A percentile compares a stretch with the other conserved stretches of the same genome.
Evolutionary conservation across 108 stramenopile genomes (phyloP).

Genomic region (Fragilariopsis cylindrus): DNA sequence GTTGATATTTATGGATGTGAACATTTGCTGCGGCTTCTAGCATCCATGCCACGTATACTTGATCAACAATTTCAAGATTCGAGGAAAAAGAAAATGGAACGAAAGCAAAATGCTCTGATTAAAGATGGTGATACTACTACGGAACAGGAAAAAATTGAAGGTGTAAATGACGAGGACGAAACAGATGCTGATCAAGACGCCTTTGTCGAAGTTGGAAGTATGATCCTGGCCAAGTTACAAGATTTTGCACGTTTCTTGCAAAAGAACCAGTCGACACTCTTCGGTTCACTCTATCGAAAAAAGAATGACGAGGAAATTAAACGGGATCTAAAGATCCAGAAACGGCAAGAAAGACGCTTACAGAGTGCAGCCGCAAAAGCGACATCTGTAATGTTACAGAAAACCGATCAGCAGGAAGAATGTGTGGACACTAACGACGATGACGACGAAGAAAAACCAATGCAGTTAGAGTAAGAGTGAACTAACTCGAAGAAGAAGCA

Average conservation of each 20-base stretch:
- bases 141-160: neutral
- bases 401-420: neutral
- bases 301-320: constrained; percentile 29
- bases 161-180: neutral
- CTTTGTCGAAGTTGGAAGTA: constrained; percentile 34
- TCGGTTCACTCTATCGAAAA: constrained; percentile 31
- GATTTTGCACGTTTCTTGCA: constrained; percentile 72
- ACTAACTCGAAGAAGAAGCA: too few species aligned
- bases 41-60: constrained; percentile 53
- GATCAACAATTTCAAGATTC: constrained; percentile 21
- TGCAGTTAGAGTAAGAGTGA: too few species aligned
- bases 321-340: constrained; percentile 10
- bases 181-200: constrained; percentile 15
- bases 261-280: constrained; percentile 58
- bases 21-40: constrained; percentile 60
- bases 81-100: neutral
- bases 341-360: constrained; percentile 20
- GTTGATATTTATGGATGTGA: constrained; percentile 69
- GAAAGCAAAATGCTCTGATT: constrained; percentile 5
- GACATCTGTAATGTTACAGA: neutral
- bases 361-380: neutral
- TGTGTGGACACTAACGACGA: too few species aligned
- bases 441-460: too few species aligned
- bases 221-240: constrained; percentile 60
- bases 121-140: neutral